phyloP scores from a whole-genome alignment of 306 rosid genomes.

The Vigna trinervia region DNA sequence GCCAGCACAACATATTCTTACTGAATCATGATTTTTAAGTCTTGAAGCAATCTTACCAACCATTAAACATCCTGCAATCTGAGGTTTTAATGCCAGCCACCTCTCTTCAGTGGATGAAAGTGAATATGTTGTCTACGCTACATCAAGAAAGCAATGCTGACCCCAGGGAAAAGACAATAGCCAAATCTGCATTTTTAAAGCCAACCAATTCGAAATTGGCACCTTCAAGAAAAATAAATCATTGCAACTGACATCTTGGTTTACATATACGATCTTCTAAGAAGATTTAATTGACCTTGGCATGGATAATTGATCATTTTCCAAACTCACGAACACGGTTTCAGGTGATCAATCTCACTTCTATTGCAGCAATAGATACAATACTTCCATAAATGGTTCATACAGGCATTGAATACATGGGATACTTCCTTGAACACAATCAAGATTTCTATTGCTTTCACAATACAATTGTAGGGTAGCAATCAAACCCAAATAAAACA shows the following conservation, averaged over 20 bases:
- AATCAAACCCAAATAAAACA: constrained; percentile 27
- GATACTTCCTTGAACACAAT: constrained; percentile 48
- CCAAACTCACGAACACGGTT: constrained; percentile 69
- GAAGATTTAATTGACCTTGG: constrained; percentile 81
- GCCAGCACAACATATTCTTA: constrained; percentile 72
- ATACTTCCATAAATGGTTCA: constrained; percentile 59
- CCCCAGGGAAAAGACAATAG: constrained; percentile 95
- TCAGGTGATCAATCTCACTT: constrained; percentile 63
- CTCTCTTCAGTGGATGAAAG: constrained; percentile 90
- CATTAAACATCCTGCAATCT: constrained; percentile 89
- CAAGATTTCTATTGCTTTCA: constrained; percentile 50
- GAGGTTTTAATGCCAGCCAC: constrained; percentile 85
- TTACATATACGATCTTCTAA: constrained; percentile 86
- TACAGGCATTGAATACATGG: constrained; percentile 57
- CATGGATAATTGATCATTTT: constrained; percentile 87
- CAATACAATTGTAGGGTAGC: constrained; percentile 41
- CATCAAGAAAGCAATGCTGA: constrained; percentile 98
- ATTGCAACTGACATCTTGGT: constrained; percentile 98
- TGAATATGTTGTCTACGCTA: constrained; percentile 90
- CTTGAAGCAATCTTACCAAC: constrained; percentile 99
- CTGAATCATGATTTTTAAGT: constrained; percentile 73
- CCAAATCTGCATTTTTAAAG: constrained; percentile 99
- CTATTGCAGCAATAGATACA: constrained; percentile 60
- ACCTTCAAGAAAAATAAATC: constrained; percentile 94
- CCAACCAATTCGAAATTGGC: constrained; percentile 99